A percentile compares a stretch with the other conserved stretches of the same genome.
phyloP scores from a whole-genome alignment of 225 moss, liverwort and hornwort genomes.

The Physcomitrellopsis africana region DNA sequence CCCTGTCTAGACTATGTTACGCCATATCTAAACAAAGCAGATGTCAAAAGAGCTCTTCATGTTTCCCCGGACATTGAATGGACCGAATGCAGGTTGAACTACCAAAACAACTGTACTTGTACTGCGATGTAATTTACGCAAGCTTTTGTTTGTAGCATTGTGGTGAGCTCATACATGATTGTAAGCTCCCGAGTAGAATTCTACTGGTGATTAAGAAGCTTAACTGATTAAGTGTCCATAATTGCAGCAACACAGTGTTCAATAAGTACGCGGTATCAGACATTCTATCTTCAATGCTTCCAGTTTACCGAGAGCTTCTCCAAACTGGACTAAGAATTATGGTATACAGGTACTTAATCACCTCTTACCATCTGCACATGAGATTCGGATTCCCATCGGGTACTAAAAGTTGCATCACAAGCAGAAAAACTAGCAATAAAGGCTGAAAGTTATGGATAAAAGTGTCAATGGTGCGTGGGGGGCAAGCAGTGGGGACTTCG shows the following conservation, averaged over 20 bases:
- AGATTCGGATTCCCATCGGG: too few species aligned
- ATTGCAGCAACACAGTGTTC: constrained; percentile 51
- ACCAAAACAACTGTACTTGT: neutral
- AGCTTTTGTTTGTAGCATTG: neutral
- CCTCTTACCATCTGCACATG: neutral
- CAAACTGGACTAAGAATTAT: constrained; percentile 48
- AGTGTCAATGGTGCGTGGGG: neutral
- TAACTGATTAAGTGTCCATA: neutral
- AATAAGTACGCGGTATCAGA: constrained; percentile 52
- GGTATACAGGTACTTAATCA: constrained; percentile 52
- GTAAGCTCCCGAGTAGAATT: neutral
- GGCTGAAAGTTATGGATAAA: too few species aligned
- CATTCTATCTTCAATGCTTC: constrained; percentile 52
- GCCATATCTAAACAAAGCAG: constrained; percentile 44
- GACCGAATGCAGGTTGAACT: constrained; percentile 51
- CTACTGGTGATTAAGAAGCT: constrained; percentile 10
- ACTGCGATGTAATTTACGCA: neutral
- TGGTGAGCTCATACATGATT: neutral
- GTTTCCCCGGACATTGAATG: constrained; percentile 46
- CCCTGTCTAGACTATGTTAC: constrained; percentile 60
- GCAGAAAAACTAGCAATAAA: too few species aligned
- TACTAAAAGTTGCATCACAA: too few species aligned
- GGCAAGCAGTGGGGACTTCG: constrained; percentile 52
- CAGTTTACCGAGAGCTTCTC: constrained; percentile 55
- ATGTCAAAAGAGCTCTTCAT: constrained; percentile 52